Evolutionary conservation across 164 flowering plant genomes (phyloP), one percentile per base, ranked within the genome.

Genomic region (Annona cherimola): DNA sequence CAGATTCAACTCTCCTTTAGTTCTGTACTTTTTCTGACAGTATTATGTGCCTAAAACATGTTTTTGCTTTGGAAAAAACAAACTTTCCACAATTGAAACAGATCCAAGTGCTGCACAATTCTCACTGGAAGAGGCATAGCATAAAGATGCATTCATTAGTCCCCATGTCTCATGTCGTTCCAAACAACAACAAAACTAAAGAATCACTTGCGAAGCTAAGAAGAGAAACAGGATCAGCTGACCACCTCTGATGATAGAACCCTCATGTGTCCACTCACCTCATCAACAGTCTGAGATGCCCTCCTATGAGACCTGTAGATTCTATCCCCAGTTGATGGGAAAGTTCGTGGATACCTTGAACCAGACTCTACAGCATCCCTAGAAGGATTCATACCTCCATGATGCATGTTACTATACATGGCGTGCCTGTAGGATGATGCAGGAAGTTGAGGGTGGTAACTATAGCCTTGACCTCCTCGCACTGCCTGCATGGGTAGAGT

Each of bases 231-330:
- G 66, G 55, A 26, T 26, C 35, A 26, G 35, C 35, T 26, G 35
- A 26, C 39, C 86, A 93, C 96, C 77, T 89, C 93, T 68, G 76
- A 80, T 1, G 87, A 87, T 1, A 91, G 74, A 69, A 84, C 69
- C 78, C 91, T 88, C 79, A 90, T 70, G 67, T 78, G 83, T 63
- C 74, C 73, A 67, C 75, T 79, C 18, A 71, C 84, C 40, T 79
- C 84, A 70, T 86, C 86, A 40, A 74, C 75, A 65, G 80, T 50
- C 63, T 86, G 91, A 74, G 79, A 73, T 26, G 68, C 70, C 64
- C 85, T 84, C 42, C 76, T 73, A n/a, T 81, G 83, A 71, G 88
- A 80, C 57, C 82, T 79, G 71, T 81, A 83, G 3, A 85, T 77
- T 71, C 88, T 76, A 35, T 83, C 65, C 59, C 90, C 90, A 73